Conservation (phyloP, 179 eudicot species). For the Drosera spatulata region DNA sequence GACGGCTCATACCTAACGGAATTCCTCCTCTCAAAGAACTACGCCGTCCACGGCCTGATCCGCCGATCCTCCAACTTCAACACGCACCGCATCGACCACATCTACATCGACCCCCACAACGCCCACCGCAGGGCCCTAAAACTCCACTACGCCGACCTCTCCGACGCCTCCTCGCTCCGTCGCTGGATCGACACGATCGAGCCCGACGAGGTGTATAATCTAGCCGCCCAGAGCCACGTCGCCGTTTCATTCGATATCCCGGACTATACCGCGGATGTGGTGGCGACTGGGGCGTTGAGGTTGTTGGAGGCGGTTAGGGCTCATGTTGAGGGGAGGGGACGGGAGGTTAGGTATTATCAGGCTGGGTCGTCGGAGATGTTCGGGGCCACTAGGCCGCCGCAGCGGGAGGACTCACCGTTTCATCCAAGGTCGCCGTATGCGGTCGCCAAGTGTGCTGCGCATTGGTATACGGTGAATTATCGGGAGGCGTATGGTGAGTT, state of each 20-base stretch:
- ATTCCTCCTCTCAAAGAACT: conserved; percentile 56
- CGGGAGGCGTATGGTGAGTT: conserved; percentile 75
- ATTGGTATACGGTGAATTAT: conserved; percentile 96
- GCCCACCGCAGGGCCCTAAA: conserved; percentile 61
- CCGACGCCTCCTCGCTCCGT: conserved; percentile 86
- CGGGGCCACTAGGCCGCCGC: conserved; percentile 93
- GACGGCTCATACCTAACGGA: conserved; percentile 98
- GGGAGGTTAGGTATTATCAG: conserved; percentile 66
- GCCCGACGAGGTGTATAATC: conserved; percentile 90
- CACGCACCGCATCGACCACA: conserved; percentile 91
- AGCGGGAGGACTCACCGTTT: conserved; percentile 70
- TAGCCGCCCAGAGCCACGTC: conserved; percentile 94
- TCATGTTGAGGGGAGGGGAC: conserved; percentile 59
- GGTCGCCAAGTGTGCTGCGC: conserved; percentile 82
- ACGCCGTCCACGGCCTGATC: conserved; percentile 83
- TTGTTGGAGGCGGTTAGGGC: conserved; percentile 80
- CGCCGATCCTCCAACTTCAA: conserved; percentile 93
- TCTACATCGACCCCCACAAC: conserved; percentile 96
- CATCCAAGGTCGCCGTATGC: conserved; percentile 97
- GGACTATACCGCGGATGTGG: conserved; percentile 93
- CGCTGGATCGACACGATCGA: conserved; percentile 67
- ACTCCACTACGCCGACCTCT: conserved; percentile 94
- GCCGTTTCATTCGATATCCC: conserved; percentile 98
- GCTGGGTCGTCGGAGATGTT: conserved; percentile 98
- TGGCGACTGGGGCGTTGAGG: conserved; percentile 83